phyloP scores from a whole-genome alignment of 805 yeast genomes.

The Ogataea thermomethanolica region DNA sequence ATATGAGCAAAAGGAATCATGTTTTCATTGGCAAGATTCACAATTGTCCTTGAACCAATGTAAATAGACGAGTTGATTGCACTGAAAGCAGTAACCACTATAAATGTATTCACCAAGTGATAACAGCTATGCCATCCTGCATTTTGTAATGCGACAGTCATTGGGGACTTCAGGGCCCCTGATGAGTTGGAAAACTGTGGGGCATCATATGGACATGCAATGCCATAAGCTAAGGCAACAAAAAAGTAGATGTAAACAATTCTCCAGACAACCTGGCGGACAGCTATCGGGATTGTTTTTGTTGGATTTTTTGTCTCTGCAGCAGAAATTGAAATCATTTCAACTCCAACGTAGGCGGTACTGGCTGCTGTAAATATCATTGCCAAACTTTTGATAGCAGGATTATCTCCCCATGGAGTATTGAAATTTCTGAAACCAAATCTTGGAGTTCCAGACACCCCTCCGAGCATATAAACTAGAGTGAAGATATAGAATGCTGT shows the following conservation, averaged over 20 bases:
- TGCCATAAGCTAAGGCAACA: constrained; percentile 53
- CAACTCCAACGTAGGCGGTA: constrained; percentile 28
- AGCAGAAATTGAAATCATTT: constrained; percentile 45
- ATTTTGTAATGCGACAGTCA: constrained; percentile 44
- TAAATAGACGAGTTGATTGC: constrained; percentile 69
- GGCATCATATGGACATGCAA: constrained; percentile 55
- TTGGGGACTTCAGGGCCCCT: constrained; percentile 45
- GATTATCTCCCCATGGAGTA: constrained; percentile 14
- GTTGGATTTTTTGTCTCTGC: constrained; percentile 60
- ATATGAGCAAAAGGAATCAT: constrained; percentile 37
- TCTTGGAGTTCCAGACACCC: constrained; percentile 27
- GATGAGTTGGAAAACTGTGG: constrained; percentile 39
- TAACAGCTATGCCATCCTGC: constrained; percentile 53
- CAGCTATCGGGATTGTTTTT: constrained; percentile 54
- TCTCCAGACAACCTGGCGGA: constrained; percentile 52
- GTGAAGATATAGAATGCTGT: constrained; percentile 42
- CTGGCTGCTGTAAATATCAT: constrained; percentile 24
- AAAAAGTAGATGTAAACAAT: constrained; percentile 53
- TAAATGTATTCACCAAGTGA: constrained; percentile 58
- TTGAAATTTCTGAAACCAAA: constrained; percentile 19
- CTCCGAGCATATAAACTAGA: constrained; percentile 34
- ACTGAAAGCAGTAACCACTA: constrained; percentile 59
- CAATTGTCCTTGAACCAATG: constrained; percentile 64
- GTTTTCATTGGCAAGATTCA: constrained; percentile 59
- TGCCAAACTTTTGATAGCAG: constrained; percentile 23